Evolutionary conservation across 805 yeast species (phyloP).

Genomic region (Candida ficus): DNA sequence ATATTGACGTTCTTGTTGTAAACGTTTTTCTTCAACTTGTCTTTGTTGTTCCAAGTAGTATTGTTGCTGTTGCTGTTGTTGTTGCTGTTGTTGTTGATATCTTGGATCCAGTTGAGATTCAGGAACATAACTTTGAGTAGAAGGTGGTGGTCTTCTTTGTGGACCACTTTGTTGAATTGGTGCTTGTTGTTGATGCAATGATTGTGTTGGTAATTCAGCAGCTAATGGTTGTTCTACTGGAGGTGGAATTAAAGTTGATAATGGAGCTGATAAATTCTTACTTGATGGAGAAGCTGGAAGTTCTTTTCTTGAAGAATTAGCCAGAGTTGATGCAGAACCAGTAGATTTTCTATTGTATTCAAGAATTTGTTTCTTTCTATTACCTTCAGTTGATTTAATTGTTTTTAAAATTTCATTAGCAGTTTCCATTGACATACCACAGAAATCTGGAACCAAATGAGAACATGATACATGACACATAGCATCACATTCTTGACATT

Average conservation of each 20-base stretch:
- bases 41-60: constrained; percentile 16
- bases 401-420: constrained; percentile 86
- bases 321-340: constrained; percentile 11
- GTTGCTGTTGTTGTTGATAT: constrained; percentile 3
- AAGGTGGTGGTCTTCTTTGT: constrained; percentile 24
- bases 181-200: constrained; percentile 11
- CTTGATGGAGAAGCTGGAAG: constrained; percentile 2
- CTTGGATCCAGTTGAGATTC: constrained; percentile 5
- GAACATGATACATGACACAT: constrained; percentile 93
- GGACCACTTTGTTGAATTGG: constrained; percentile 14
- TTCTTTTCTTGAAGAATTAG: background rate
- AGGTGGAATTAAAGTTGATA: background rate
- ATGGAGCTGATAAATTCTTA: background rate
- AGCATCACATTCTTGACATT: constrained; percentile 89
- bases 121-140: constrained; percentile 4
- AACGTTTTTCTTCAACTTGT: constrained; percentile 13
- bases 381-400: constrained; percentile 64
- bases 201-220: constrained; percentile 15
- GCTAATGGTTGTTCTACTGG: background rate
- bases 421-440: constrained; percentile 98
- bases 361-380: constrained; percentile 22
- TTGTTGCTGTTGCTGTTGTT: constrained; percentile 1
- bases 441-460: constrained; percentile 94
- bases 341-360: constrained; percentile 12
- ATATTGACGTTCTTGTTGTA: constrained; percentile 12